Percentiles rank a stretch among this genome's conserved stretches.
phyloP scores from a whole-genome alignment of 768 basidiomycete genomes.

The Chalciporus sphaerocephalus region DNA sequence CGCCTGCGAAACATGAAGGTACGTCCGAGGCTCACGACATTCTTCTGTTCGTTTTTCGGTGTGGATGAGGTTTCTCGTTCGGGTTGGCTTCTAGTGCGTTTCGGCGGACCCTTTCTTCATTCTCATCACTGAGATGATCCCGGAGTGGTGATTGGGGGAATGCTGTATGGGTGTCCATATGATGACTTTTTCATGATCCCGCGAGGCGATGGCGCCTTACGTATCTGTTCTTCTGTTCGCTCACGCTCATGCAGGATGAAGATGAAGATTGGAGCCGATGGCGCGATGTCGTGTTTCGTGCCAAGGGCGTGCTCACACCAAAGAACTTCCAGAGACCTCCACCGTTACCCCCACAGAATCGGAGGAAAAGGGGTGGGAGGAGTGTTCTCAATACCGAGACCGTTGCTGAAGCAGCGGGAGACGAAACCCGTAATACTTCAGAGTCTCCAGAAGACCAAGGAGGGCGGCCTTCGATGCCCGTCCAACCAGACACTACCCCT shows the following conservation, averaged over 20 bases:
- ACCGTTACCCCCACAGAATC: constrained; percentile 58
- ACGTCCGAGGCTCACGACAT: constrained; percentile 9
- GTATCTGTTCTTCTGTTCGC: background rate
- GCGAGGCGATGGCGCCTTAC: constrained; percentile 2
- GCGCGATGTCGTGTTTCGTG: constrained; percentile 80
- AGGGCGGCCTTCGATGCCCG: background rate
- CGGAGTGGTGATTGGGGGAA: background rate
- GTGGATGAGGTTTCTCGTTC: background rate
- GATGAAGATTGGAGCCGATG: constrained; percentile 86
- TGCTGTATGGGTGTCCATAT: background rate
- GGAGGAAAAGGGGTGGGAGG: constrained; percentile 52
- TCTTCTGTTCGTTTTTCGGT: background rate
- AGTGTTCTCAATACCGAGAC: constrained; percentile 1
- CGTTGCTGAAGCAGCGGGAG: background rate
- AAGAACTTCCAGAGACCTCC: constrained; percentile 20
- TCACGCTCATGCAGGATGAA: constrained; percentile 54
- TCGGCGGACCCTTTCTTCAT: background rate
- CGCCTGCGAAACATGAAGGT: constrained; percentile 81
- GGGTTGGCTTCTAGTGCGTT: background rate
- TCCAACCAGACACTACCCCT: background rate
- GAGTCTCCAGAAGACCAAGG: background rate
- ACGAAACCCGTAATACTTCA: background rate
- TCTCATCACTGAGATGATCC: background rate
- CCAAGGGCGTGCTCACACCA: constrained; percentile 54
- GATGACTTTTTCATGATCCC: background rate